These are phyloP conservation scores for Colletotrichum melonis DNA, from an alignment of 2,329 filamentous ascomycete species.

Conservation along the genomic window DNA sequence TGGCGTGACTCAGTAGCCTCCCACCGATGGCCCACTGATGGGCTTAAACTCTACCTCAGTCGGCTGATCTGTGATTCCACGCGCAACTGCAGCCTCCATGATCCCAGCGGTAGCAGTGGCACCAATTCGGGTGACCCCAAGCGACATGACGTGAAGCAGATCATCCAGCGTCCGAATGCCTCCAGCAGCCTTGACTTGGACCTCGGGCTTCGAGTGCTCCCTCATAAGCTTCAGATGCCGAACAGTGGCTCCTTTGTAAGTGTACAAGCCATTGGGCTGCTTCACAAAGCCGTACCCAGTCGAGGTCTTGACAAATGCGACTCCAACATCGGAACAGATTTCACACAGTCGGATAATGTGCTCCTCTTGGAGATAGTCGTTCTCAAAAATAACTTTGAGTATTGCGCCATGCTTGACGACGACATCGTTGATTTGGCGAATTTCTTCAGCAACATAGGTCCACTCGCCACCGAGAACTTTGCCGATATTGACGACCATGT, in stretches of 20 bases:
- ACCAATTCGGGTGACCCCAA: not conserved
- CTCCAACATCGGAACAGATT: not conserved
- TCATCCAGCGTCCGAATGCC: not conserved
- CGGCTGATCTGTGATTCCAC: not conserved
- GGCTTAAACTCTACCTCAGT: not conserved
- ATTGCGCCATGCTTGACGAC: not conserved
- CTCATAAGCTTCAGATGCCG: constrained; percentile 66
- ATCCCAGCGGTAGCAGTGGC: not conserved
- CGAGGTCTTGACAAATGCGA: not conserved
- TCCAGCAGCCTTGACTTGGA: not conserved
- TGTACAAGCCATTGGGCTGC: constrained; percentile 60
- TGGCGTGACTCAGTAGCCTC: not conserved
- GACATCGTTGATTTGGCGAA: not conserved
- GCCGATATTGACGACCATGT: not conserved
- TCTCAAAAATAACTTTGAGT: not conserved
- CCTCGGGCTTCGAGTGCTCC: constrained; percentile 46
- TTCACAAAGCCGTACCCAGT: constrained; percentile 62
- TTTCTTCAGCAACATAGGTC: not conserved
- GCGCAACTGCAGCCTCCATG: not conserved
- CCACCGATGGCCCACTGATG: not conserved
- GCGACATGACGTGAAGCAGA: not conserved
- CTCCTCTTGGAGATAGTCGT: not conserved
- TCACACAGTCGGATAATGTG: not conserved
- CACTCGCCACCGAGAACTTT: not conserved
- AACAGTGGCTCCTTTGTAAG: constrained; percentile 64